Evolutionary conservation across 2,329 filamentous ascomycete species (phyloP).

Genomic region (Pyricularia grisea): DNA sequence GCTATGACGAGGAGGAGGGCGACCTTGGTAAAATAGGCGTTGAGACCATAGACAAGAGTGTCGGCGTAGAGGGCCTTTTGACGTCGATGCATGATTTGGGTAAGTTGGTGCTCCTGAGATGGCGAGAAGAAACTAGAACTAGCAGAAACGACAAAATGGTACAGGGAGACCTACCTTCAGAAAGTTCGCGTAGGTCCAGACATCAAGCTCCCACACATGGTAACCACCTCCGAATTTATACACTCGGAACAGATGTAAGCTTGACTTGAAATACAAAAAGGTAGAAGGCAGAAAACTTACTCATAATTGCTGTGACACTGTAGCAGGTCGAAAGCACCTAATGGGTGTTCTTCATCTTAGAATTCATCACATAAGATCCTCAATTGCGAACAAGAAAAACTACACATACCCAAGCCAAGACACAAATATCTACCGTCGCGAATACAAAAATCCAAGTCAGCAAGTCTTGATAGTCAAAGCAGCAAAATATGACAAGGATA

Average conservation of each 20-base stretch:
- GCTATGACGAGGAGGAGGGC: not conserved
- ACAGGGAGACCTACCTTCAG: not conserved
- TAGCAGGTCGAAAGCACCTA: not conserved
- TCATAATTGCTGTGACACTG: not conserved
- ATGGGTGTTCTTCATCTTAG: not conserved
- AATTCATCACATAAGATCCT: no score
- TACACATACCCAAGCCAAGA: not conserved
- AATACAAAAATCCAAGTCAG: not conserved
- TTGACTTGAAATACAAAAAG: not conserved
- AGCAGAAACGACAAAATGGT: not conserved
- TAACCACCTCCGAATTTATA: not conserved
- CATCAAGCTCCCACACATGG: not conserved
- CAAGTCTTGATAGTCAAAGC: not conserved
- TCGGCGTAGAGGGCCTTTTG: not conserved
- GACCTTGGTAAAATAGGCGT: constrained; percentile 3
- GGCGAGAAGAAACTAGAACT: no score
- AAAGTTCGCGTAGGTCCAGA: not conserved
- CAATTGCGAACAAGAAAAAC: not conserved
- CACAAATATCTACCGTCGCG: not conserved
- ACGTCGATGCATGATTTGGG: not conserved
- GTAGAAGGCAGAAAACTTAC: not conserved
- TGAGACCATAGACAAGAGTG: constrained; percentile 1
- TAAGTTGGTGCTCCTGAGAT: no score
- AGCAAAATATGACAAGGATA: no score
- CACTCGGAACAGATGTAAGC: not conserved